A percentile compares a stretch with the other conserved stretches of the same genome.
phyloP scores from a whole-genome alignment of 305 asterid species.

The Solanum hybrid region DNA sequence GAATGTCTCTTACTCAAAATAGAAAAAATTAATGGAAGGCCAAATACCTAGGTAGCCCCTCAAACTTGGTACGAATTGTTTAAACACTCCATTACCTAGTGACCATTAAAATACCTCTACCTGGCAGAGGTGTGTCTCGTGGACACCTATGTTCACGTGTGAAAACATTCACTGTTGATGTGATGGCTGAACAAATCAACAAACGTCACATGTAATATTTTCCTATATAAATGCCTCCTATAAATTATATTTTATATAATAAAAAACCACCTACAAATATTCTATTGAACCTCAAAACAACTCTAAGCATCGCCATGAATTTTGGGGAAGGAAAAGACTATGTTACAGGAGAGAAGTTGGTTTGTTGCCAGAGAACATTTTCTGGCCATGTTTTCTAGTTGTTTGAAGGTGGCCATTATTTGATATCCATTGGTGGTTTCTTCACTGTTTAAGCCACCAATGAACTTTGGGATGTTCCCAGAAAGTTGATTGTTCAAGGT shows the following conservation, averaged over 20 bases:
- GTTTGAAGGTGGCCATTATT: not conserved
- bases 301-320: not conserved
- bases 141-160: not conserved
- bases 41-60: not conserved
- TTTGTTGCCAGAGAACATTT: not conserved
- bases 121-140: not conserved
- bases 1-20: not conserved
- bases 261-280: not conserved
- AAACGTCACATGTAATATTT: not conserved
- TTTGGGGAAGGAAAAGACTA: not conserved
- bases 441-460: constrained; percentile 12
- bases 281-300: not conserved
- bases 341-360: not conserved
- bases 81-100: not conserved
- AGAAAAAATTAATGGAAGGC: not conserved
- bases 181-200: not conserved
- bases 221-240: not conserved
- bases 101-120: not conserved
- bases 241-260: not conserved
- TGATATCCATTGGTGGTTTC: not conserved
- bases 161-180: not conserved
- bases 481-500: constrained; percentile 52
- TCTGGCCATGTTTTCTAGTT: not conserved
- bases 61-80: not conserved
- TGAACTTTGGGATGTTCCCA: constrained; percentile 52